Percentiles rank a stretch among this genome's conserved stretches.
Conservation (phyloP, 306 rosid genomes). For the Casuarina cunninghamiana region DNA sequence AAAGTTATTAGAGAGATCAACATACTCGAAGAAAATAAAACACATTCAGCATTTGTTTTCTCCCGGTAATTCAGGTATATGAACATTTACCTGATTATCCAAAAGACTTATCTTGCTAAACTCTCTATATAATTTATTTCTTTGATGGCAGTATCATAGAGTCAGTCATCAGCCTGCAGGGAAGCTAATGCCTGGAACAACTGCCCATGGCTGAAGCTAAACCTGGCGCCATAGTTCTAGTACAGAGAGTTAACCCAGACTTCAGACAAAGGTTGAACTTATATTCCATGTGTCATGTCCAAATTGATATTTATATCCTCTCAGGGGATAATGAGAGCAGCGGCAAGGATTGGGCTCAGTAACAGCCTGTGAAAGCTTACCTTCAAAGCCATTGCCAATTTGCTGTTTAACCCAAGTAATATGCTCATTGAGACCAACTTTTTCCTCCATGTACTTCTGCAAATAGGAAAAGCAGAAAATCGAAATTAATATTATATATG, state of each 20-base stretch:
- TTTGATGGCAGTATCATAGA: background rate
- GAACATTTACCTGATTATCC: background rate
- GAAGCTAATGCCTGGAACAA: background rate
- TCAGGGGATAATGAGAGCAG: background rate
- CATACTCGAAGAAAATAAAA: background rate
- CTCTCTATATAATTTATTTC: background rate
- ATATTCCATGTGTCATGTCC: background rate
- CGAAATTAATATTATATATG: background rate
- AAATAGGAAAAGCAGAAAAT: constrained; percentile 29
- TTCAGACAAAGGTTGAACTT: background rate
- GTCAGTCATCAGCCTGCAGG: background rate
- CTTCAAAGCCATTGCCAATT: constrained; percentile 63
- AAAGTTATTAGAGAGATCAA: background rate
- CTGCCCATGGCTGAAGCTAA: background rate
- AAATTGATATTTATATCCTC: background rate
- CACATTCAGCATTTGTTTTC: background rate
- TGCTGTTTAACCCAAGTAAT: constrained; percentile 51
- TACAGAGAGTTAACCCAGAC: background rate
- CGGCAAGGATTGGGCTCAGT: background rate
- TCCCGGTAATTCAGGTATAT: background rate
- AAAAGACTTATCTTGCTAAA: background rate
- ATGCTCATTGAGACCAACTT: constrained; percentile 51
- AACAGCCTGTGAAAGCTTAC: constrained; percentile 39
- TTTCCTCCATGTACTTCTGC: constrained; percentile 74
- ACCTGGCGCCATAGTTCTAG: background rate